Conservation (phyloP, 2,329 filamentous ascomycete species). For the Ceratocystis papillata region DNA sequence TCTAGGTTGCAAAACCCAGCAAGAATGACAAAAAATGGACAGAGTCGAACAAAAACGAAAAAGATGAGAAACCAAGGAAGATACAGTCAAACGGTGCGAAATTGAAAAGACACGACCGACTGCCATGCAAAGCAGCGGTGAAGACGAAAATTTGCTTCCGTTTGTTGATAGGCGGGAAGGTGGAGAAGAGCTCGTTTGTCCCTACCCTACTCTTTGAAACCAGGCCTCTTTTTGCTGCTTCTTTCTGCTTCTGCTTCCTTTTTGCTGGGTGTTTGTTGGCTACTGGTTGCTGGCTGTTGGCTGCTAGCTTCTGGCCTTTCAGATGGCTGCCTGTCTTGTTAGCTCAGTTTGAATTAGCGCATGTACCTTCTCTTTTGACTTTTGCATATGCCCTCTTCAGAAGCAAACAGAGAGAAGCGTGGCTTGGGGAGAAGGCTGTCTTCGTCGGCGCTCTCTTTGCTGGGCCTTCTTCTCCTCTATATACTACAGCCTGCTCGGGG, state of each 20-base stretch:
- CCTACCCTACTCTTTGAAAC: background rate
- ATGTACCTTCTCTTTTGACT: no score
- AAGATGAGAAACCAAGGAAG: background rate
- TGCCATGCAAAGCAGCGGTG: background rate
- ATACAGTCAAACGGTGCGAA: background rate
- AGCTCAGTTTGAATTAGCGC: no score
- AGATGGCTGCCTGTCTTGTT: no score
- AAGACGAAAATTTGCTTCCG: conserved; percentile 1
- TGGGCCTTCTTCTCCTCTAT: background rate
- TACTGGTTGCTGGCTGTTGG: no score
- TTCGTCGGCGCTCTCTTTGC: background rate
- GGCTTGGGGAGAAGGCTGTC: background rate
- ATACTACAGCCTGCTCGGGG: background rate
- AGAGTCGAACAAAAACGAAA: background rate
- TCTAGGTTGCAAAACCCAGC: background rate
- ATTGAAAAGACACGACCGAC: no score
- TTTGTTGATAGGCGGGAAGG: background rate
- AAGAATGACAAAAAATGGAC: background rate
- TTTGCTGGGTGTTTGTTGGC: no score
- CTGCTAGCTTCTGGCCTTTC: no score
- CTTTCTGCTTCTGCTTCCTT: background rate
- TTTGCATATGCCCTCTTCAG: background rate
- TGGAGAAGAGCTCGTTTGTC: background rate
- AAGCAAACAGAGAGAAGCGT: background rate
- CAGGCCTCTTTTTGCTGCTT: background rate